Percentiles rank a stretch among this genome's conserved stretches.
phyloP scores from a whole-genome alignment of 23 red algal genomes.

The Gracilariopsis chorda region DNA sequence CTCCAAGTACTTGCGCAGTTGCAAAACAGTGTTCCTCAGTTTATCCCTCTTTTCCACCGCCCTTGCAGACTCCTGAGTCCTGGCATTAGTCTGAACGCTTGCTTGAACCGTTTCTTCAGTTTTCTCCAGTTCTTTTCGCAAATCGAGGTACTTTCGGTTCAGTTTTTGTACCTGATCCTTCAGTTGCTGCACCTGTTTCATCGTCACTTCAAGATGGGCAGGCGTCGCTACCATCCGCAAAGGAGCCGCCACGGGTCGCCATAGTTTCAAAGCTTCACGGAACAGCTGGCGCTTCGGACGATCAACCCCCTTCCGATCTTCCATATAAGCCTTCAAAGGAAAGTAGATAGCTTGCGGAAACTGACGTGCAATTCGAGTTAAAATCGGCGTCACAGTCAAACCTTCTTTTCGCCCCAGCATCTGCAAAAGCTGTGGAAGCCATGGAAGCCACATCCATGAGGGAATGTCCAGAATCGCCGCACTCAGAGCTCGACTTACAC shows the following conservation, averaged over 20 bases:
- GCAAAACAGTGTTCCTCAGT: background rate
- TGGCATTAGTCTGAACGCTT: too few relatives aligned
- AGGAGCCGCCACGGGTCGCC: constrained; percentile 35
- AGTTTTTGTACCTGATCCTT: constrained; percentile 14
- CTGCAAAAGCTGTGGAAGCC: constrained; percentile 76
- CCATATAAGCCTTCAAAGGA: constrained; percentile 75
- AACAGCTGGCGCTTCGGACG: constrained; percentile 39
- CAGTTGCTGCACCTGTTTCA: constrained; percentile 3
- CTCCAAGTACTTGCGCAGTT: background rate
- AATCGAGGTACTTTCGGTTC: background rate
- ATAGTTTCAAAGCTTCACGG: constrained; percentile 64
- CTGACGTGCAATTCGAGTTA: constrained; percentile 67
- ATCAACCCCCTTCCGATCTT: constrained; percentile 83
- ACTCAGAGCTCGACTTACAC: background rate
- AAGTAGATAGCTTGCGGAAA: constrained; percentile 97
- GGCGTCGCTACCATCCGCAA: constrained; percentile 40
- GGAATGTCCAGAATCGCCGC: constrained; percentile 57
- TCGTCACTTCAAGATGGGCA: background rate
- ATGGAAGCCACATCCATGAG: constrained; percentile 97
- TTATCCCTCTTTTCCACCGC: background rate
- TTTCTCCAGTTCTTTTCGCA: constrained; percentile 6
- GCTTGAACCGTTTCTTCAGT: background rate
- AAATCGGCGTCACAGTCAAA: constrained; percentile 39
- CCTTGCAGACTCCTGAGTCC: background rate
- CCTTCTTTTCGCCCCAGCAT: constrained; percentile 71